Evolutionary conservation across 352 stramenopile species (phyloP).

Genomic region (Phytophthora agathidicida): DNA sequence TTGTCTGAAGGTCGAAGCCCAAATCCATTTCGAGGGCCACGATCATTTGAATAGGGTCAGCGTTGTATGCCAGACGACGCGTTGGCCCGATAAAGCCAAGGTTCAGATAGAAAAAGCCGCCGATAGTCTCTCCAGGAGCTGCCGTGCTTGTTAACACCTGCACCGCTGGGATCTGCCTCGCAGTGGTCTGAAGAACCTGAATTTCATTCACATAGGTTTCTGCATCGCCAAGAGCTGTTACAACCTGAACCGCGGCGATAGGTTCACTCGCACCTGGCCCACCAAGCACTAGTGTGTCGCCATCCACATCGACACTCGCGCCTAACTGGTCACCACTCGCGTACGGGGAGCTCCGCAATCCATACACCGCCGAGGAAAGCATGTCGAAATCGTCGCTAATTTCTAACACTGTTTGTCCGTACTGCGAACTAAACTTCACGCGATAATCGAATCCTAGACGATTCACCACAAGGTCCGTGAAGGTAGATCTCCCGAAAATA

Average conservation of each 20-base stretch:
- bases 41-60: slow-evolving; percentile 66
- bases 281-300: slow-evolving; percentile 72
- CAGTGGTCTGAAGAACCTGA: slow-evolving; percentile 64
- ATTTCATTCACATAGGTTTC: slow-evolving; percentile 71
- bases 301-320: slow-evolving; percentile 70
- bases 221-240: slow-evolving; percentile 58
- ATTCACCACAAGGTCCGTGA: slow-evolving; percentile 78
- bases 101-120: slow-evolving; percentile 77
- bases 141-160: slow-evolving; percentile 77
- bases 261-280: slow-evolving; percentile 60
- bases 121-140: slow-evolving; percentile 64
- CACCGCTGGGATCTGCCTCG: slow-evolving; percentile 59
- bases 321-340: slow-evolving; percentile 65
- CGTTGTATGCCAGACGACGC: slow-evolving; percentile 68
- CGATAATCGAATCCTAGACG: slow-evolving; percentile 73
- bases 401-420: slow-evolving; percentile 48
- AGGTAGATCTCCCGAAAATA: slow-evolving; percentile 63
- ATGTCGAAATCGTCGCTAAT: slow-evolving; percentile 65
- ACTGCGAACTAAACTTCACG: slow-evolving; percentile 58
- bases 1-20: slow-evolving; percentile 63
- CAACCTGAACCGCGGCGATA: slow-evolving; percentile 74
- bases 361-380: slow-evolving; percentile 75
- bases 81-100: slow-evolving; percentile 60
- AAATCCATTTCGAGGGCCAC: slow-evolving; percentile 81
- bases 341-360: slow-evolving; percentile 63